These are phyloP conservation scores for Citropsis articulata DNA, from an alignment of 345 rosid genomes.

Conservation along the genomic window DNA sequence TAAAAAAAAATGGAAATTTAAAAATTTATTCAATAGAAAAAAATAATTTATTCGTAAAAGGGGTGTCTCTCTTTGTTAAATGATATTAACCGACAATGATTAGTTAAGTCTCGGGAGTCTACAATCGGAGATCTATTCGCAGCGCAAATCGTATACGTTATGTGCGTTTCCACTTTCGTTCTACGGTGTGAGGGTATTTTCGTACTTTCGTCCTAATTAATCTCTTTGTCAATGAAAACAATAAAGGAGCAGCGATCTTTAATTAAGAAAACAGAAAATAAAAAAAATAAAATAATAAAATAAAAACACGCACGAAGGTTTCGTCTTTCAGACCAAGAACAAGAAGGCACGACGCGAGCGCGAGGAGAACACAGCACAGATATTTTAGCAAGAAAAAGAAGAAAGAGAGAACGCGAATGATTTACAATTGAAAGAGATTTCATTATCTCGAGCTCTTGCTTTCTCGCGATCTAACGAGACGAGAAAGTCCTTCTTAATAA, in stretches of 20 bases:
- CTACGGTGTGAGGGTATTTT: not conserved
- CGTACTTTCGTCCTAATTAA: not conserved
- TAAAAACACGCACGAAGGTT: slow-evolving; percentile 36
- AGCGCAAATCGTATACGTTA: not conserved
- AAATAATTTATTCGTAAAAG: too few species aligned
- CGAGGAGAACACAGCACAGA: slow-evolving; percentile 4
- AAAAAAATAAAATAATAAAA: not conserved
- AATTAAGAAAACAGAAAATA: not conserved
- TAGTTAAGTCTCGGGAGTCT: not conserved
- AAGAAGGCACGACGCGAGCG: slow-evolving; percentile 27
- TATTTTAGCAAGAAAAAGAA: slow-evolving; percentile 5
- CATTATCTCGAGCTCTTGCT: slow-evolving; percentile 26
- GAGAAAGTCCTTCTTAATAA: slow-evolving; percentile 4
- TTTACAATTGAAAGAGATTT: slow-evolving; percentile 9
- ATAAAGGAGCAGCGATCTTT: not conserved
- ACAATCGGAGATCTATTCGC: not conserved
- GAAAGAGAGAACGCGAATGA: not conserved
- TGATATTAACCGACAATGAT: not conserved
- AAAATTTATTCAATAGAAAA: too few species aligned
- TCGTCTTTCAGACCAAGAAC: slow-evolving; percentile 54
- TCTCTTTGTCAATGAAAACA: not conserved
- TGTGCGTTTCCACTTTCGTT: not conserved
- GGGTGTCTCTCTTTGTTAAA: too few species aligned
- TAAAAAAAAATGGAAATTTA: not conserved
- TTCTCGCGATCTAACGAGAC: slow-evolving; percentile 40